Evolutionary conservation across 2,329 filamentous ascomycete species (phyloP), one percentile per base, ranked within the genome.

Genomic region (Phoma sp.): DNA sequence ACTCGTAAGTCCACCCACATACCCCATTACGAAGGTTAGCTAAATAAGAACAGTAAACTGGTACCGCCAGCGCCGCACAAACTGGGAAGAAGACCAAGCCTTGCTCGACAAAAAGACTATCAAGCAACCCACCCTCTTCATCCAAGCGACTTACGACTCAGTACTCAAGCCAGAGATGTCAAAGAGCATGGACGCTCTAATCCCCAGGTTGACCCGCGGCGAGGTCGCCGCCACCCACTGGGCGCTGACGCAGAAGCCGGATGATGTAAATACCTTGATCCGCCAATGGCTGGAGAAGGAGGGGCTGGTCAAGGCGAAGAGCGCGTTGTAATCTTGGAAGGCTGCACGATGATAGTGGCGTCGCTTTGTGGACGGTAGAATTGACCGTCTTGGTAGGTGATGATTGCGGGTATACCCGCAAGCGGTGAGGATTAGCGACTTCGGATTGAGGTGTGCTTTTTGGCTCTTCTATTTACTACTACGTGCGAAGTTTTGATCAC

Each of bases 211-310:
- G 67, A 89, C 84, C 7, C 80, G 82, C 56, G 81, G 77, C 7
- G 84, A 90, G 71, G 87, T 96, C 48, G 75, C 87, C 29, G 83
- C 88, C 0, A 80, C 82, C 15, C 95, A 98, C 76, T 98, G 93
- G 93, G 90, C 88, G 38, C 76, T 96, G 70, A 87, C 86, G 80
- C 85, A 96, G 79, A 84, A 84, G 59, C 82, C 88, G 0, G 83
- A 81, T 18, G 84, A 88, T 64, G 84, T 91, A 3, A 97, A 97
- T 74, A 73, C 70, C 42, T 78, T 87, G 56, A 80, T 96, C 62
- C 80, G 78, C 50, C 80, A 83, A 52, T 96, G 92, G 84, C 62
- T 96, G 56, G 81, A 83, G 53, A 77, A 75, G 14, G 80, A 87
- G 36, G 81, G 80, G 2, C 79, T 80, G 62, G 75, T 71, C 21